phyloP scores from a whole-genome alignment of 106 monocot genomes.

The Dendrobium huoshanense region DNA sequence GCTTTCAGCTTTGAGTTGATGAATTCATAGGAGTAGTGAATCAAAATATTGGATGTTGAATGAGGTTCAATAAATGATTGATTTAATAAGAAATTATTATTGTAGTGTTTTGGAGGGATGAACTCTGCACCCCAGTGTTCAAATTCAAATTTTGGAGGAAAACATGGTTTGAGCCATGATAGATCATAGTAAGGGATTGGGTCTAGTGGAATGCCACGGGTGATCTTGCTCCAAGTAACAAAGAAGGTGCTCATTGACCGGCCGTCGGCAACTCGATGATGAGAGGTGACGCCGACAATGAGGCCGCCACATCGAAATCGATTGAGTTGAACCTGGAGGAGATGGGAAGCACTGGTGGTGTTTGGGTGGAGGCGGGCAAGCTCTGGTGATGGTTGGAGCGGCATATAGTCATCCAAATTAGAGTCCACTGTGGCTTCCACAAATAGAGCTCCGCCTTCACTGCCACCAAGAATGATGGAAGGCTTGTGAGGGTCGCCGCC shows the following conservation, averaged over 20 bases:
- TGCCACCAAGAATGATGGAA: constrained; percentile 12
- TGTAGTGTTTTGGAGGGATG: neutral
- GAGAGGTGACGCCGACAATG: constrained; percentile 25
- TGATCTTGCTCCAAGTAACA: constrained; percentile 15
- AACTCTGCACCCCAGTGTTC: constrained; percentile 34
- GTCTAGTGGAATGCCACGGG: constrained; percentile 10
- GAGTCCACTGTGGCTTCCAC: constrained; percentile 18
- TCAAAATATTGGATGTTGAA: constrained; percentile 13
- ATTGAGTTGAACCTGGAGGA: constrained; percentile 46
- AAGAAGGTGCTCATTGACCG: constrained; percentile 14
- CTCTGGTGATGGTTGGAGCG: constrained; percentile 5
- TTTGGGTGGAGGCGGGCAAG: neutral
- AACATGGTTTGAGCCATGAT: constrained; percentile 7
- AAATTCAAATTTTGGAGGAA: constrained; percentile 19
- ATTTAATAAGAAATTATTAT: too few species aligned
- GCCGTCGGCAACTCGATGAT: constrained; percentile 58
- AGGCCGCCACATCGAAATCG: constrained; percentile 51
- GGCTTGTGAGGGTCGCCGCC: neutral
- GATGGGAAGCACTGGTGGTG: neutral
- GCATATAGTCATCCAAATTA: constrained; percentile 1
- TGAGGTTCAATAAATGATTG: neutral
- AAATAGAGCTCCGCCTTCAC: constrained; percentile 23
- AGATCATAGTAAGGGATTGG: constrained; percentile 11
- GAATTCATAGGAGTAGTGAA: constrained; percentile 29
- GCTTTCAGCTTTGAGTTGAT: constrained; percentile 22